phyloP scores from a whole-genome alignment of 805 yeast genomes.

The Yarrowia sp. region DNA sequence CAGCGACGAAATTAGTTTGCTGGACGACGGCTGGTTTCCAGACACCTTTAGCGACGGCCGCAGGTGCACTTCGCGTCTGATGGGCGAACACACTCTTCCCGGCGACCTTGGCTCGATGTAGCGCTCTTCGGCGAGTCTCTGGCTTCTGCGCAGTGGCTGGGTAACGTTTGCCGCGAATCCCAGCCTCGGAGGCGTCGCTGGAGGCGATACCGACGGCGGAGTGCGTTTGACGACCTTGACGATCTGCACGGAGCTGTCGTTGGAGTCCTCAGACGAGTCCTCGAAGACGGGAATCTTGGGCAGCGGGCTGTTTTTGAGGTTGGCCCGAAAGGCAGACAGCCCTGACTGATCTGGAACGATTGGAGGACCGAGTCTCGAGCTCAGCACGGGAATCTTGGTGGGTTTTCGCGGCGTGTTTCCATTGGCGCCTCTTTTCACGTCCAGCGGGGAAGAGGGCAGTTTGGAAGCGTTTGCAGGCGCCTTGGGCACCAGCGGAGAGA shows the following conservation, averaged over 20 bases:
- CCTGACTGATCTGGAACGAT: neutral
- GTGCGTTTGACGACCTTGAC: neutral
- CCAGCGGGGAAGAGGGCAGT: neutral
- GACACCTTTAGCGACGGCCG: neutral
- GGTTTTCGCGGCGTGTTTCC: neutral
- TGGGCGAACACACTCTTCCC: neutral
- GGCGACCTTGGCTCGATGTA: neutral
- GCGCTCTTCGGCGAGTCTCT: neutral
- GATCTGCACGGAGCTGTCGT: neutral
- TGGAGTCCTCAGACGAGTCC: neutral
- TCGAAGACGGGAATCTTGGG: neutral
- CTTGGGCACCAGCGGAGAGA: too few relatives aligned
- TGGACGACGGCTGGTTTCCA: neutral
- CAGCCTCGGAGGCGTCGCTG: neutral
- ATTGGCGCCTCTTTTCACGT: neutral
- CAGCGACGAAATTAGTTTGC: neutral
- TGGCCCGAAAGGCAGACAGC: neutral
- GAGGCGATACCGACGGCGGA: neutral
- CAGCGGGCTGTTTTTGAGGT: neutral
- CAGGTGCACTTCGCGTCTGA: neutral
- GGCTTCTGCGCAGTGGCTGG: neutral
- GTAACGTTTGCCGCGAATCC: conserved; percentile 10
- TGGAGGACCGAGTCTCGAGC: neutral
- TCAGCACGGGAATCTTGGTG: neutral
- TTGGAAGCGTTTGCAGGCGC: too few relatives aligned